Percentiles rank a stretch among this genome's conserved stretches.
phyloP scores from a whole-genome alignment of 495 filamentous ascomycete species.

The Pyrenopolyporus hunteri region DNA sequence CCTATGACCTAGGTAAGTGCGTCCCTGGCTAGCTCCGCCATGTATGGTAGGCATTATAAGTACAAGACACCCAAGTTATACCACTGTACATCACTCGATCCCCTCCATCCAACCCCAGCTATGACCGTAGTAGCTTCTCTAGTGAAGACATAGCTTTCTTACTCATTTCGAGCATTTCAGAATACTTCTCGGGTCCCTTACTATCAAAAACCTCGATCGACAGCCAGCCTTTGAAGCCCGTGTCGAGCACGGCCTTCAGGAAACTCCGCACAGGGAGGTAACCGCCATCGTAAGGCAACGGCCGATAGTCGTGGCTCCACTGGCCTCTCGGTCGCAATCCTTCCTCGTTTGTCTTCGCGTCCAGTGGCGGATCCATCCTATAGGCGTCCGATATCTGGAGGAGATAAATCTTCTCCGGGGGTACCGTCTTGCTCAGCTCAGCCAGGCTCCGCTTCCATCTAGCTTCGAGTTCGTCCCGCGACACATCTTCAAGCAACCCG shows the following conservation, averaged over 20 bases:
- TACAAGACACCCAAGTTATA: neutral
- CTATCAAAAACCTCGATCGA: slow-evolving; percentile 80
- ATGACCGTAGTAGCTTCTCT: slow-evolving; percentile 58
- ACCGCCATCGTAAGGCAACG: slow-evolving; percentile 72
- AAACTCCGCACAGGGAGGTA: slow-evolving; percentile 75
- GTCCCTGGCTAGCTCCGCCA: no score
- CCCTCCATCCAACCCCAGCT: neutral
- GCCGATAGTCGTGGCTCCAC: slow-evolving; percentile 77
- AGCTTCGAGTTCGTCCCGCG: slow-evolving; percentile 49
- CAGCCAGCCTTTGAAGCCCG: slow-evolving; percentile 76
- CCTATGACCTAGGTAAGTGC: no score
- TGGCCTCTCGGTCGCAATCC: slow-evolving; percentile 63
- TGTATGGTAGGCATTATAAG: no score
- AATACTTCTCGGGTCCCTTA: slow-evolving; percentile 61
- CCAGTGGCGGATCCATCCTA: slow-evolving; percentile 59
- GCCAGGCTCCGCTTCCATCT: slow-evolving; percentile 60
- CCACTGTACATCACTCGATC: neutral
- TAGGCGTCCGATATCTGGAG: slow-evolving; percentile 85
- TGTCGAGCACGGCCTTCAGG: slow-evolving; percentile 67
- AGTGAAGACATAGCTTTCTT: slow-evolving; percentile 64
- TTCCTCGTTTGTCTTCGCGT: slow-evolving; percentile 46
- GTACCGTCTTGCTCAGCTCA: slow-evolving; percentile 61
- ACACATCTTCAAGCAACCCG: slow-evolving; percentile 58
- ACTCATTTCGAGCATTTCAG: slow-evolving; percentile 63
- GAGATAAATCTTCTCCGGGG: slow-evolving; percentile 74